Evolutionary conservation across 176 grass and related monocot species (phyloP), one percentile per base, ranked within the genome.

Genomic region (Eragrostis nindensis): DNA sequence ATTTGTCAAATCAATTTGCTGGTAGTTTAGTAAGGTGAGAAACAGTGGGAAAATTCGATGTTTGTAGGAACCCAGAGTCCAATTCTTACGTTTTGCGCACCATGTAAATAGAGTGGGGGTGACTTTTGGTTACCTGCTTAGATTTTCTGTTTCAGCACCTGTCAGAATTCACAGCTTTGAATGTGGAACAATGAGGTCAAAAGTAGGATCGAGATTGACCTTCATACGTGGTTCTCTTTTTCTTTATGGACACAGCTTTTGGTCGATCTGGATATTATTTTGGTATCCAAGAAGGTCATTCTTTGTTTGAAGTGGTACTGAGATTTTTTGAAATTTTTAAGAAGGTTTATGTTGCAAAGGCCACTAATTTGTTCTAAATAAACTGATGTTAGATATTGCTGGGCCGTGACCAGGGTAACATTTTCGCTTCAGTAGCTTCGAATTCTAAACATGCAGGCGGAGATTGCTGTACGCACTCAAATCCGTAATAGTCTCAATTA

Each of bases 71-170:
- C 50, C 21, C 27, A 15, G 41, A 9, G 50, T 27, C 48, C 26
- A 39, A 15, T 59, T 24, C 5, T 74, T 53, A 63, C 48, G 30
- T 14, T 84, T 42, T 25, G 39, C 52, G 19, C 54, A 40, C 53
- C 24, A 14, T 84, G 74, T 85, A 78, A 7, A 53, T 78, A 78
- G 36, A 62, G n/a, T n/a, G n/a, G 55, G 44, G 83, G 66, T 43
- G 66, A 57, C 7, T 11, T 7, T 43, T 15, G 69, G 76, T 70
- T 42, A 19, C 53, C 22, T 60, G 56, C 56, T 22, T 46, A 17
- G 62, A 61, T 53, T 30, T 63, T 63, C 27, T 32, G 11, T 78
- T 85, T 38, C n/a, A 85, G 16, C 72, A 78, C 43, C n/a, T 57
- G n/a, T 71, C 29, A 7, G 16, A n/a, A 54, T 24, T 53, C 48